These are phyloP conservation scores for Suillus clintonianus DNA, from an alignment of 768 basidiomycete genomes.

Conservation along the genomic window DNA sequence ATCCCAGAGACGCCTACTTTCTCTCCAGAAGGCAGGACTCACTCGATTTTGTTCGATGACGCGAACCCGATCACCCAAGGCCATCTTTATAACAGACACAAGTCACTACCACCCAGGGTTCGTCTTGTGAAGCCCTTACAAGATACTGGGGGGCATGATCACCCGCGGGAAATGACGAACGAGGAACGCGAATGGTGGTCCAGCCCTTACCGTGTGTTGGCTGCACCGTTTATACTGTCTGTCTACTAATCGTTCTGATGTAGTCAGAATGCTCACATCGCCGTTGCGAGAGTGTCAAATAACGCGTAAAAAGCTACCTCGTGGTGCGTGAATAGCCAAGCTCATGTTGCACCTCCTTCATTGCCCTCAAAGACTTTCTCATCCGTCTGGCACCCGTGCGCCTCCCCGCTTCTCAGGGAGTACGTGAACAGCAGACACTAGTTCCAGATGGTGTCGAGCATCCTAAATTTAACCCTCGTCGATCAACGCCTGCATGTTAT, in stretches of 20 bases:
- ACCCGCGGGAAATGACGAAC: slow-evolving; percentile 57
- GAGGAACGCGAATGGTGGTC: slow-evolving; percentile 70
- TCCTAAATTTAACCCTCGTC: slow-evolving; percentile 53
- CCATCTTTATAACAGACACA: slow-evolving; percentile 53
- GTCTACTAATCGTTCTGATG: slow-evolving; percentile 2
- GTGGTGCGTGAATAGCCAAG: slow-evolving; percentile 40
- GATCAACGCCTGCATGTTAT: slow-evolving; percentile 50
- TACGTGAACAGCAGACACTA: slow-evolving; percentile 30
- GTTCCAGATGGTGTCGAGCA: slow-evolving; percentile 71
- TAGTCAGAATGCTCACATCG: slow-evolving; percentile 73
- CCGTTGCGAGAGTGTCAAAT: slow-evolving; percentile 59
- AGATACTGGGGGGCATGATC: slow-evolving; percentile 30
- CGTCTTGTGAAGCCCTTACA: slow-evolving; percentile 28
- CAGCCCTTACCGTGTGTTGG: slow-evolving; percentile 68
- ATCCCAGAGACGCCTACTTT: slow-evolving; percentile 44
- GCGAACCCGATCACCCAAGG: slow-evolving; percentile 57
- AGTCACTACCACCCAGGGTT: slow-evolving; percentile 54
- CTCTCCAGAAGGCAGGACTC: slow-evolving; percentile 41
- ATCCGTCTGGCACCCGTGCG: slow-evolving; percentile 57
- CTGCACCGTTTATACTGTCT: background rate
- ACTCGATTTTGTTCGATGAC: slow-evolving; percentile 63
- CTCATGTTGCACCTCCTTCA: slow-evolving; percentile 4
- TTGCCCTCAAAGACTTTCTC: slow-evolving; percentile 54
- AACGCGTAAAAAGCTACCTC: slow-evolving; percentile 55
- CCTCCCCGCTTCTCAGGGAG: slow-evolving; percentile 34